Evolutionary conservation across 129 eudicot species (phyloP).

Genomic region (Flaveria robusta): DNA sequence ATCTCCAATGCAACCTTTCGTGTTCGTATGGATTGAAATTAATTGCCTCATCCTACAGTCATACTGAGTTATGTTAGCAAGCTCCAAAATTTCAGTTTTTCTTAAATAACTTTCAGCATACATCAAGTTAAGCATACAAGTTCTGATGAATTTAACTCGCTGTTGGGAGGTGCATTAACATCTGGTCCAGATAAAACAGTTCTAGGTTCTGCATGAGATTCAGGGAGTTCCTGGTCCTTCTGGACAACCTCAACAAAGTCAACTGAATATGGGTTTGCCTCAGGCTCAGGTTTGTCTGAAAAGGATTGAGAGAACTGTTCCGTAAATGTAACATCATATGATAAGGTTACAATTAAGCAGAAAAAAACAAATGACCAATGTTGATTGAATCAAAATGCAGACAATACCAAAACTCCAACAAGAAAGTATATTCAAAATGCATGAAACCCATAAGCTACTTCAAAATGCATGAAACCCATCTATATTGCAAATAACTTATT

Average conservation of each 20-base stretch:
- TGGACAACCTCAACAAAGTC: constrained; percentile 16
- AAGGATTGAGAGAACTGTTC: constrained; percentile 30
- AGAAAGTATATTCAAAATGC: constrained; percentile 15
- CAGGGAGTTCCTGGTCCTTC: constrained; percentile 18
- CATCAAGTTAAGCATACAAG: constrained; percentile 18
- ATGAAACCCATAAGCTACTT: constrained; percentile 12
- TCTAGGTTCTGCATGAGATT: constrained; percentile 19
- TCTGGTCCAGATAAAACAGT: constrained; percentile 31
- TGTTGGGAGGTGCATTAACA: constrained; percentile 33
- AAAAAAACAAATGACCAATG: constrained; percentile 25
- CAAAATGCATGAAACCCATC: constrained; percentile 10
- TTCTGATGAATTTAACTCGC: constrained; percentile 39
- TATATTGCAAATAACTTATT: not conserved
- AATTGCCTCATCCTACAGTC: constrained; percentile 54
- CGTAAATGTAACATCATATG: constrained; percentile 21
- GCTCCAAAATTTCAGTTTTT: constrained; percentile 15
- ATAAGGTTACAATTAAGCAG: constrained; percentile 4
- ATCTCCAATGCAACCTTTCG: constrained; percentile 43
- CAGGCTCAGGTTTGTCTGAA: constrained; percentile 22
- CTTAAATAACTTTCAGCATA: constrained; percentile 3
- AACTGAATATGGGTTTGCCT: constrained; percentile 26
- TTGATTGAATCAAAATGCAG: constrained; percentile 17
- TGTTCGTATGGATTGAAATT: constrained; percentile 42
- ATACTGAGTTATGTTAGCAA: constrained; percentile 13
- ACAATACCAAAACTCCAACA: constrained; percentile 19